Percentiles rank a stretch among this genome's conserved stretches.
These are phyloP conservation scores for Cystoderma amianthinum DNA, from an alignment of 768 basidiomycete species.

Conservation along the genomic window DNA sequence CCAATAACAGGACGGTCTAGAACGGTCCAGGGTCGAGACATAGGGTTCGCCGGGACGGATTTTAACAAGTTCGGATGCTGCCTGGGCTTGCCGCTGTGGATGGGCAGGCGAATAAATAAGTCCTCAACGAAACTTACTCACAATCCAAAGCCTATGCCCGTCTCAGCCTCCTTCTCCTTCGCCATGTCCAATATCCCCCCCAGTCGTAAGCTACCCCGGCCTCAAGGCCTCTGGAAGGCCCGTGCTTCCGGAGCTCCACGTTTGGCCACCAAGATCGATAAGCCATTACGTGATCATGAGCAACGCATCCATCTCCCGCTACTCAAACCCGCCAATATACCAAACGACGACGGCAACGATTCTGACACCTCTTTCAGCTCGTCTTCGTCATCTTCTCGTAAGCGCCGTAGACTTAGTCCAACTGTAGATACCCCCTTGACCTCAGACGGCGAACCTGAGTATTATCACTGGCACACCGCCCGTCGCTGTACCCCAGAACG, in stretches of 20 bases:
- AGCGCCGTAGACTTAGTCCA: background rate
- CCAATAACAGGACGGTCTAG: background rate
- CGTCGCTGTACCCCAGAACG: constrained; percentile 5
- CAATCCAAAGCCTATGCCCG: constrained; percentile 11
- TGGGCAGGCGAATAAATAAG: background rate
- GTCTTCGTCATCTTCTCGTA: background rate
- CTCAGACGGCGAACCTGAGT: constrained; percentile 8
- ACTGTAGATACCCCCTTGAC: background rate
- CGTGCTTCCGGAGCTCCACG: constrained; percentile 26
- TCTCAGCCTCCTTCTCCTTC: constrained; percentile 16
- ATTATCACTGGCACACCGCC: constrained; percentile 28
- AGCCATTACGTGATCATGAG: background rate
- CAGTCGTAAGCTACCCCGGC: constrained; percentile 19
- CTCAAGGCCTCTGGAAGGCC: constrained; percentile 39
- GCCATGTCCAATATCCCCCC: constrained; percentile 9
- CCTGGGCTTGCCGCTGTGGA: no score
- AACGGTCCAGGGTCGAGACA: background rate
- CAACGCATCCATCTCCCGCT: background rate
- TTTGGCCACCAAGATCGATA: constrained; percentile 13
- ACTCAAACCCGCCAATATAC: constrained; percentile 4
- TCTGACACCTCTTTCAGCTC: constrained; percentile 8
- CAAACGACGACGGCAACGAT: constrained; percentile 13
- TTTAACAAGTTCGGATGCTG: background rate
- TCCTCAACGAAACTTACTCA: background rate
- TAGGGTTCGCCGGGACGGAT: background rate